A percentile compares a stretch with the other conserved stretches of the same genome.
These are phyloP conservation scores for Pseudogymnoascus sp. DNA, from an alignment of 2,329 filamentous ascomycete species.

Conservation along the genomic window DNA sequence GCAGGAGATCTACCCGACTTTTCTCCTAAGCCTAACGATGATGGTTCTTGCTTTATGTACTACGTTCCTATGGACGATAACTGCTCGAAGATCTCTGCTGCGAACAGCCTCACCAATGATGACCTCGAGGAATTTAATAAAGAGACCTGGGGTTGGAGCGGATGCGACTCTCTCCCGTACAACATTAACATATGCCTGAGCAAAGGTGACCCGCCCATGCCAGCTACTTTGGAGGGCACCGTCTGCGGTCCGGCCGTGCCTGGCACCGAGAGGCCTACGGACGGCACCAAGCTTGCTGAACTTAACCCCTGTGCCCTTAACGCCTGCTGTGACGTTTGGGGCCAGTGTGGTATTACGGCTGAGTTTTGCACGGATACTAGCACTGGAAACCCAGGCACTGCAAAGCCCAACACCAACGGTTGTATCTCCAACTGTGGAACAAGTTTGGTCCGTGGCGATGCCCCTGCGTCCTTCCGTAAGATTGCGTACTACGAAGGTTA, in stretches of 20 bases:
- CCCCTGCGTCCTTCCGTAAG: constrained; percentile 19
- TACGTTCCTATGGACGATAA: constrained; percentile 28
- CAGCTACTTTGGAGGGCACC: constrained; percentile 31
- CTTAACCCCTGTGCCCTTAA: constrained; percentile 42
- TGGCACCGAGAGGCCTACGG: constrained; percentile 30
- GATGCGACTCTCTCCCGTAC: constrained; percentile 30
- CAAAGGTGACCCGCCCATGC: constrained; percentile 35
- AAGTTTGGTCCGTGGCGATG: constrained; percentile 27
- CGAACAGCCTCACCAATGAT: constrained; percentile 26
- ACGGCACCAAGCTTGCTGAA: constrained; percentile 29
- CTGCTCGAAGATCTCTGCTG: constrained; percentile 30
- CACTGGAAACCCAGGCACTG: constrained; percentile 31
- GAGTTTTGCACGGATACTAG: constrained; percentile 30
- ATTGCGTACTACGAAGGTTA: constrained; percentile 32
- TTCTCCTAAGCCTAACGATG: constrained; percentile 24
- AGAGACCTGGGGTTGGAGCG: constrained; percentile 38
- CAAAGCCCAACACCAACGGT: constrained; percentile 26
- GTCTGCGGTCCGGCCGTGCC: constrained; percentile 40
- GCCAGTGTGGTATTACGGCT: constrained; percentile 32
- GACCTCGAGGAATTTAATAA: constrained; percentile 35
- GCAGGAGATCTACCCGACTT: constrained; percentile 28
- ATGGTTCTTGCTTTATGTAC: constrained; percentile 34
- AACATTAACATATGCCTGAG: constrained; percentile 35
- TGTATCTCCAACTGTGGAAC: constrained; percentile 38
- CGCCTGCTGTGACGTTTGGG: constrained; percentile 36